These are phyloP conservation scores for Coprinopsis strossmayeri DNA, from an alignment of 768 basidiomycete genomes.

Conservation along the genomic window DNA sequence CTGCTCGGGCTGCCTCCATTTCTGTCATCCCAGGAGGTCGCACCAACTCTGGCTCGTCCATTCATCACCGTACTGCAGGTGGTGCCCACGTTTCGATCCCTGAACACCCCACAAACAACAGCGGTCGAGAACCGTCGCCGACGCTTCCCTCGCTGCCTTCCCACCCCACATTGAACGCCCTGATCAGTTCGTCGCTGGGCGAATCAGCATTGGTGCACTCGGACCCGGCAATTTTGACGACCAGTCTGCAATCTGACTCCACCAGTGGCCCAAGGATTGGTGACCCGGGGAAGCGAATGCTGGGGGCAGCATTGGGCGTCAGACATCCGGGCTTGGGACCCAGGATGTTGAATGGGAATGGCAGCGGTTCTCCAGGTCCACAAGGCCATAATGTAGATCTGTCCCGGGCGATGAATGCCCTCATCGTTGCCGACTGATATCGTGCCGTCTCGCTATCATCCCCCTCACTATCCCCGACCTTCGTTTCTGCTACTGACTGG, in stretches of 20 bases:
- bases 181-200: slow-evolving; percentile 70
- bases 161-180: slow-evolving; percentile 79
- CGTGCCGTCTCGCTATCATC: neutral
- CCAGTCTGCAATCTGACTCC: slow-evolving; percentile 38
- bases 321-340: slow-evolving; percentile 71
- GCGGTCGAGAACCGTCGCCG: slow-evolving; percentile 67
- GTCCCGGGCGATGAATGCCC: slow-evolving; percentile 69
- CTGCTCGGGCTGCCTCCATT: slow-evolving; percentile 60
- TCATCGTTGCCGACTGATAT: slow-evolving; percentile 69
- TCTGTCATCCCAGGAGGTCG: slow-evolving; percentile 55
- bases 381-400: slow-evolving; percentile 47
- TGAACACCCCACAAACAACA: slow-evolving; percentile 29
- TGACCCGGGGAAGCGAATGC: slow-evolving; percentile 85
- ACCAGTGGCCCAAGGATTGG: slow-evolving; percentile 72
- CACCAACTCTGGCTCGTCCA: slow-evolving; percentile 31
- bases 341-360: slow-evolving; percentile 40
- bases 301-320: slow-evolving; percentile 79
- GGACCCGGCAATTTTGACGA: slow-evolving; percentile 66
- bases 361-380: slow-evolving; percentile 25
- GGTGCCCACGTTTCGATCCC: slow-evolving; percentile 46
- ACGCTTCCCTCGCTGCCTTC: slow-evolving; percentile 75
- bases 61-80: slow-evolving; percentile 21
- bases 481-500: too few species aligned
- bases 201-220: slow-evolving; percentile 39
- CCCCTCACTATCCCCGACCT: too few species aligned